These are phyloP conservation scores for Tulasnella sp. DNA, from an alignment of 768 basidiomycete species.

Conservation along the genomic window DNA sequence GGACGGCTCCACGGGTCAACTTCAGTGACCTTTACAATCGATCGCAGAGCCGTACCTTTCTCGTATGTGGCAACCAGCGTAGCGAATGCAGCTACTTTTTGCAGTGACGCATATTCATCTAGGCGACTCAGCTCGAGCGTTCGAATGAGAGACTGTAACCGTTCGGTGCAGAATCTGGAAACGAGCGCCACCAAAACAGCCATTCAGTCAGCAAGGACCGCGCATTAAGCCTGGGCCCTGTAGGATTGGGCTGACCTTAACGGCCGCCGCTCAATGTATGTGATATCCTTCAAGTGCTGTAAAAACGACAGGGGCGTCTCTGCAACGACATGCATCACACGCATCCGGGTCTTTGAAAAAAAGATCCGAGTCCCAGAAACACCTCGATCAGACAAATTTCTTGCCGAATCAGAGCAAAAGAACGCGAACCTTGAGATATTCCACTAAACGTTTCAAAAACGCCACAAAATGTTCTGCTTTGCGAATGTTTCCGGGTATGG, in stretches of 20 bases:
- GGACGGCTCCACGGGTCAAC: background rate
- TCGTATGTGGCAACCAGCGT: constrained; percentile 97
- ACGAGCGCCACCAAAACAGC: constrained; percentile 10
- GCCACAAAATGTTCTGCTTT: constrained; percentile 99
- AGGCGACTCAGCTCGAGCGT: constrained; percentile 82
- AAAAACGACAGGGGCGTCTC: constrained; percentile 96
- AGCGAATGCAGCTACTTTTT: constrained; percentile 93
- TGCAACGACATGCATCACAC: constrained; percentile 97
- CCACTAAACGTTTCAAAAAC: constrained; percentile 94
- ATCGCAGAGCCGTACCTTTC: constrained; percentile 51
- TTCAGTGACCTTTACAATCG: background rate
- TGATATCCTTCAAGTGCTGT: constrained; percentile 97
- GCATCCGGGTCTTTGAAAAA: constrained; percentile 77
- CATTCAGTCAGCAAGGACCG: background rate
- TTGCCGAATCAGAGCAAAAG: background rate
- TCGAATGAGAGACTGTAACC: constrained; percentile 85
- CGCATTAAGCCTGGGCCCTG: background rate
- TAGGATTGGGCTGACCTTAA: constrained; percentile 52
- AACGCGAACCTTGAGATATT: constrained; percentile 83
- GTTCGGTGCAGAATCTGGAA: constrained; percentile 87
- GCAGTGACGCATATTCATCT: constrained; percentile 85
- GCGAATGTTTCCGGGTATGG: constrained; percentile 94
- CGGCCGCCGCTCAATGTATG: constrained; percentile 92
- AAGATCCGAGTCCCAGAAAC: background rate
- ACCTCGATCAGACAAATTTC: background rate